Percentiles rank a stretch among this genome's conserved stretches.
Evolutionary conservation across 495 filamentous ascomycete genomes (phyloP).

Genomic region (Xylaria scruposa): DNA sequence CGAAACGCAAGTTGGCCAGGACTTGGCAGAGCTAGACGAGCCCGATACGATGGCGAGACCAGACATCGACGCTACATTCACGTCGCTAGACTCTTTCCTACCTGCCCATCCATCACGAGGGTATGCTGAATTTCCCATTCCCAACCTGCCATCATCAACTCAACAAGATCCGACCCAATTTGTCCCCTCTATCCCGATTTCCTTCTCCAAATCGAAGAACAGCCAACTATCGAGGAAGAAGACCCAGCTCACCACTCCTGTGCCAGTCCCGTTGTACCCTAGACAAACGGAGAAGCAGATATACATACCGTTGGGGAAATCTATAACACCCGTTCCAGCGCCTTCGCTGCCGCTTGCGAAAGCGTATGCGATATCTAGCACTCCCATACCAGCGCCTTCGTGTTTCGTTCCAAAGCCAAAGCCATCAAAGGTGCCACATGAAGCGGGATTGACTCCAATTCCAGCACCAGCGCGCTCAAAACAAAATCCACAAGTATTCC

Average conservation of each 20-base stretch:
- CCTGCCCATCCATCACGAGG: slow-evolving; percentile 21
- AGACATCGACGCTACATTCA: neutral
- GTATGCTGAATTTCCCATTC: slow-evolving; percentile 19
- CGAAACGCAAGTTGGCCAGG: slow-evolving; percentile 23
- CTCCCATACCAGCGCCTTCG: slow-evolving; percentile 4
- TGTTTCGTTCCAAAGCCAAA: slow-evolving; percentile 5
- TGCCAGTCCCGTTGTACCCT: slow-evolving; percentile 29
- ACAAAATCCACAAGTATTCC: neutral
- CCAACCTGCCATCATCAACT: slow-evolving; percentile 12
- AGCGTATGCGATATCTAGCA: neutral
- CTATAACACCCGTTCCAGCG: slow-evolving; percentile 11
- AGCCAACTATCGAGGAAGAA: slow-evolving; percentile 13
- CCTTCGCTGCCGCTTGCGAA: neutral
- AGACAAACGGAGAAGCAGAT: slow-evolving; percentile 1
- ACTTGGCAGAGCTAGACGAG: neutral
- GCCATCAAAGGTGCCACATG: neutral
- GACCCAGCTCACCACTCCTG: slow-evolving; percentile 24
- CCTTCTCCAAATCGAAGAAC: neutral
- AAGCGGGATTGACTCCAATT: slow-evolving; percentile 3
- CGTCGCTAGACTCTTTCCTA: slow-evolving; percentile 9
- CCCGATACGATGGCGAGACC: neutral
- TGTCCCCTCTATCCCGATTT: slow-evolving; percentile 14
- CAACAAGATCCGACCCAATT: slow-evolving; percentile 8
- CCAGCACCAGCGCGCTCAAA: neutral
- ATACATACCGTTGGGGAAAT: neutral